phyloP scores from a whole-genome alignment of 352 stramenopile genomes.

The Pythium folliculosum region DNA sequence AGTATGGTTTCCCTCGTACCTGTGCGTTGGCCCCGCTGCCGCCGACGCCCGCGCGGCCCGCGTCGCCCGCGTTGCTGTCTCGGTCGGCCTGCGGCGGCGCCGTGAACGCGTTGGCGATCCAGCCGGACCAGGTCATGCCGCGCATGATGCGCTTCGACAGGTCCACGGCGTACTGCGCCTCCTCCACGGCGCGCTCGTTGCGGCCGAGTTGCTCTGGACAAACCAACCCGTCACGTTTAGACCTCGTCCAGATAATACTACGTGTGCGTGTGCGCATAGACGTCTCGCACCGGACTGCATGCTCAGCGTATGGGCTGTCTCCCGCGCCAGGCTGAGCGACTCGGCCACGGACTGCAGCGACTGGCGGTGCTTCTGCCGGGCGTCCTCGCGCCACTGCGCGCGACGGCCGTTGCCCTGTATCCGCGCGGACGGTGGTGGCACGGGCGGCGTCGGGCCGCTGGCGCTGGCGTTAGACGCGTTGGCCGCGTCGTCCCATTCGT shows the following conservation, averaged over 20 bases:
- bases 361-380: slow-evolving; percentile 44
- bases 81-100: slow-evolving; percentile 29
- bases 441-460: no score
- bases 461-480: background rate
- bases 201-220: slow-evolving; percentile 58
- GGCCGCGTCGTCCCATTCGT: slow-evolving; percentile 21
- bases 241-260: background rate
- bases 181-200: slow-evolving; percentile 55
- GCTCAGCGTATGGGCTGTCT: slow-evolving; percentile 61
- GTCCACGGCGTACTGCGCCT: slow-evolving; percentile 60
- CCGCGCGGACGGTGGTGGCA: background rate
- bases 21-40: background rate
- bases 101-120: slow-evolving; percentile 75
- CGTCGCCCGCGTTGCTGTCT: background rate
- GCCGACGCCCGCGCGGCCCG: no score
- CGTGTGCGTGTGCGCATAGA: background rate
- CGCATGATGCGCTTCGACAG: slow-evolving; percentile 60
- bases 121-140: slow-evolving; percentile 81
- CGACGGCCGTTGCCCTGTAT: background rate
- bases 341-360: slow-evolving; percentile 55
- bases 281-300: slow-evolving; percentile 50
- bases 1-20: background rate
- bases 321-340: slow-evolving; percentile 48
- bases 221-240: background rate
- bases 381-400: background rate